Evolutionary conservation across 768 basidiomycete genomes (phyloP).

Genomic region (Neoboletus subvelutipes): DNA sequence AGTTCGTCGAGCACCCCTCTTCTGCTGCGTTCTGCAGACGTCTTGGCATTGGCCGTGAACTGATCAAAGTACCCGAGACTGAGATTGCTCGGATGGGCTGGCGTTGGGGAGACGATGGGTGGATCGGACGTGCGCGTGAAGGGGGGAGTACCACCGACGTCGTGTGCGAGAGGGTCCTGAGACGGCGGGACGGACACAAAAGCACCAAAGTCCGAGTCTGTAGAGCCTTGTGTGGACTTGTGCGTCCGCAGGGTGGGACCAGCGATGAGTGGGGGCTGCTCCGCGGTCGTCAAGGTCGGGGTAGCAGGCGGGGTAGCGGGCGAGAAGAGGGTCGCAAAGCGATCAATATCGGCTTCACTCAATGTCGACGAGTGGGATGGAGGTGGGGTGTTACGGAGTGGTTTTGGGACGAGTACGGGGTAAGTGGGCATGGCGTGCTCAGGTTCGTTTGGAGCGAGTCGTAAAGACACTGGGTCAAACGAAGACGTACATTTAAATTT

Average conservation of each 20-base stretch:
- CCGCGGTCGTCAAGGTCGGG: slow-evolving; percentile 11
- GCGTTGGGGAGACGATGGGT: background rate
- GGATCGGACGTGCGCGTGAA: background rate
- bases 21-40: slow-evolving; percentile 50
- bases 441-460: background rate
- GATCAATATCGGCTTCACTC: slow-evolving; percentile 36
- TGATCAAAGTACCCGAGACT: slow-evolving; percentile 58
- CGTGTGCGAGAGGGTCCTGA: slow-evolving; percentile 44
- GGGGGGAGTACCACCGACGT: background rate
- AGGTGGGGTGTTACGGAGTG: background rate
- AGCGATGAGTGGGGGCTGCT: background rate
- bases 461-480: slow-evolving; percentile 9
- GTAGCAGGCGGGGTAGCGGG: slow-evolving; percentile 37
- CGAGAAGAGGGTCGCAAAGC: slow-evolving; percentile 44
- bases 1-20: slow-evolving; percentile 62
- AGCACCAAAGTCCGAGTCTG: slow-evolving; percentile 57
- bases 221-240: slow-evolving; percentile 22
- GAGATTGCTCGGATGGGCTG: slow-evolving; percentile 5
- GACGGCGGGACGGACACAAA: slow-evolving; percentile 56
- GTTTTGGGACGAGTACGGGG: background rate
- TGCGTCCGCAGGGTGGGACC: slow-evolving; percentile 1
- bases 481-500: background rate
- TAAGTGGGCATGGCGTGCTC: background rate
- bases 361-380: background rate
- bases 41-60: slow-evolving; percentile 57